Evolutionary conservation across 23 red algal genomes (phyloP).

Genomic region (Gracilaria gracilis): DNA sequence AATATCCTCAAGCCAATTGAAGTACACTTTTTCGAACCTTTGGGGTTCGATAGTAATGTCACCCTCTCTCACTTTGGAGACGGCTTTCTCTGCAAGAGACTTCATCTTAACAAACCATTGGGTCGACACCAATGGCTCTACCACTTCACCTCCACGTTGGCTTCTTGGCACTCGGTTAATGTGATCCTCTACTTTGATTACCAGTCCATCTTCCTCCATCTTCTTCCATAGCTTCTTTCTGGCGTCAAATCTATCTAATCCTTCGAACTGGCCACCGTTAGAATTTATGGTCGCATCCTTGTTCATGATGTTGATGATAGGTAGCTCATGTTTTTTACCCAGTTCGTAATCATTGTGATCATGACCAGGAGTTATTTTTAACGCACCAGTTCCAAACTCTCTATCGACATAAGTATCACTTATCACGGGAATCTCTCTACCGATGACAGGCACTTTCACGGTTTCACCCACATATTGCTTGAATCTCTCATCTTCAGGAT

Average conservation of each 20-base stretch:
- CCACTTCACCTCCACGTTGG: slow-evolving; percentile 93
- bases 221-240: slow-evolving; percentile 83
- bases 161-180: slow-evolving; percentile 92
- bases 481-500: slow-evolving; percentile 88
- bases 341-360: slow-evolving; percentile 96
- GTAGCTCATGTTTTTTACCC: slow-evolving; percentile 85
- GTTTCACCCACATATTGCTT: slow-evolving; percentile 74
- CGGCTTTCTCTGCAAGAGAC: slow-evolving; percentile 78
- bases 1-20: slow-evolving; percentile 96
- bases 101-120: slow-evolving; percentile 97
- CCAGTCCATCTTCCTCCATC: slow-evolving; percentile 74
- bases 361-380: slow-evolving; percentile 99
- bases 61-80: slow-evolving; percentile 71
- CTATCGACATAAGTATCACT: slow-evolving; percentile 93
- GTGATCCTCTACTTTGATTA: slow-evolving; percentile 75
- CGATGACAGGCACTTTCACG: slow-evolving; percentile 79
- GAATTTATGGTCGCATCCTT: slow-evolving; percentile 92
- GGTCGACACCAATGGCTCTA: slow-evolving; percentile 93
- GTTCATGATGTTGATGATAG: slow-evolving; percentile 89
- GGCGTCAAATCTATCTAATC: slow-evolving; percentile 90
- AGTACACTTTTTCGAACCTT: slow-evolving; percentile 97
- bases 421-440: slow-evolving; percentile 87
- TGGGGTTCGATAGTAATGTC: slow-evolving; percentile 82
- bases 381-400: slow-evolving; percentile 95
- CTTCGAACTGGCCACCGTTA: slow-evolving; percentile 71